Evolutionary conservation across 2,329 filamentous ascomycete genomes (phyloP), one percentile per base, ranked within the genome.

Genomic region (Tolypocladium ophioglossoides): DNA sequence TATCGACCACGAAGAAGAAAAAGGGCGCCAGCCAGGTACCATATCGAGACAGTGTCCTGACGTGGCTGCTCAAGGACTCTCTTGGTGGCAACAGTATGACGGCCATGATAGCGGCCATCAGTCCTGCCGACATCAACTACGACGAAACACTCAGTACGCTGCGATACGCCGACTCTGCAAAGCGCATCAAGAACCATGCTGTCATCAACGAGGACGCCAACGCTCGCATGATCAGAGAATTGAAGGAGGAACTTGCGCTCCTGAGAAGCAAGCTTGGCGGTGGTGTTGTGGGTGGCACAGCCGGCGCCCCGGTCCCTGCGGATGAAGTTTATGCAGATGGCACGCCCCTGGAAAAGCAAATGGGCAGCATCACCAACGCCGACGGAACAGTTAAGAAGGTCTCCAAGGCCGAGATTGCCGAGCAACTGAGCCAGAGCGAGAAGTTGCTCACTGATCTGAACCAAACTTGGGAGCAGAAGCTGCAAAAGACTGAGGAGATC

Each of bases 121-220:
- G 91, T 65, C 94, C 94, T 4, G 94, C 94, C 53, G 94, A 99
- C 71, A 97, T 97, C 75, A 99, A 99, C 72, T 97, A 95, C 67
- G 94, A 99, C 61, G 94, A 99, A 72, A 99, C 95, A 0, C 78
- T 99, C 20, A 94, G 91, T 68, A 99, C 94, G 1, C 78, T 99
- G 32, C 84, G 95, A 65, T 99, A 99, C 70, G 94, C 95, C 54
- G 92, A 99, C 68, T 96, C 91, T 9, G 94, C 94, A 30, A 99
- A 99, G 75, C 85, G 94, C 63, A 99, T 99, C 79, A 97, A 97
- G 89, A 99, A 99, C 74, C 94, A 99, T 70, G 94, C 94, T 55
- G 94, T 99, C 51, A 88, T 99, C 70, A 99, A 99, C 75, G 94
- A 99, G 70, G 94, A 99, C 72, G 92, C 94, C 49, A 99, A 99